phyloP scores from a whole-genome alignment of 163 green algal species.

The Scenedesmus sp. region DNA sequence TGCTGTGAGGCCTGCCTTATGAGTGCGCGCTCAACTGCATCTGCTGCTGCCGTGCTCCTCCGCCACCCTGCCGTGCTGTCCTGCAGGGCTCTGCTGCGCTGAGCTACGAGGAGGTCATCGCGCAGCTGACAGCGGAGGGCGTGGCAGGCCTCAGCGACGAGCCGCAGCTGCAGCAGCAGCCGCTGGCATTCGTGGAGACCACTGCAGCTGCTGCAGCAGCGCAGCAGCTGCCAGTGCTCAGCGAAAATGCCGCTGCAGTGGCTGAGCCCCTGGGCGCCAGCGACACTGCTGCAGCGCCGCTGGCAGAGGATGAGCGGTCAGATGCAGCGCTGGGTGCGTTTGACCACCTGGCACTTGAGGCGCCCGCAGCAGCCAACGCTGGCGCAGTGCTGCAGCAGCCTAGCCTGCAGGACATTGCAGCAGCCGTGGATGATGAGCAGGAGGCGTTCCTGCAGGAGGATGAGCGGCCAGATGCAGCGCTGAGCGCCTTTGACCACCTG shows the following conservation, averaged over 20 bases:
- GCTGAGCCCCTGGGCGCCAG: neutral
- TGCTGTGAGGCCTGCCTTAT: neutral
- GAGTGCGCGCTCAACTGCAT: neutral
- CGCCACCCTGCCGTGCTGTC: neutral
- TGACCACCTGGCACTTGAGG: neutral
- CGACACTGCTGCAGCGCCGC: neutral
- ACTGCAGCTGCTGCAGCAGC: neutral
- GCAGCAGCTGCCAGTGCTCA: neutral
- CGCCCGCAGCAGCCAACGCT: neutral
- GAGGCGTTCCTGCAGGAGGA: neutral
- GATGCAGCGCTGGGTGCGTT: neutral
- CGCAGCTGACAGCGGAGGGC: slow-evolving; percentile 11
- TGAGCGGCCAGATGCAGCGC: neutral
- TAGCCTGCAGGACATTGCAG: neutral
- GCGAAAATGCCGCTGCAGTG: neutral
- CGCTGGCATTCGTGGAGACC: neutral
- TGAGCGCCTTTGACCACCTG: slow-evolving; percentile 17
- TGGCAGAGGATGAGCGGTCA: neutral
- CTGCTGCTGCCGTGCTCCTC: neutral
- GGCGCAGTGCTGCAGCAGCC: neutral
- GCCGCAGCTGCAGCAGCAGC: neutral
- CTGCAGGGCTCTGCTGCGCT: neutral
- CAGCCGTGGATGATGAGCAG: slow-evolving; percentile 18
- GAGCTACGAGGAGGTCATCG: slow-evolving; percentile 28
- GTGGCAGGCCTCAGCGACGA: slow-evolving; percentile 25